A percentile compares a stretch with the other conserved stretches of the same genome.
Evolutionary conservation across 768 basidiomycete species (phyloP).

Genomic region (Phylloporus sp.): DNA sequence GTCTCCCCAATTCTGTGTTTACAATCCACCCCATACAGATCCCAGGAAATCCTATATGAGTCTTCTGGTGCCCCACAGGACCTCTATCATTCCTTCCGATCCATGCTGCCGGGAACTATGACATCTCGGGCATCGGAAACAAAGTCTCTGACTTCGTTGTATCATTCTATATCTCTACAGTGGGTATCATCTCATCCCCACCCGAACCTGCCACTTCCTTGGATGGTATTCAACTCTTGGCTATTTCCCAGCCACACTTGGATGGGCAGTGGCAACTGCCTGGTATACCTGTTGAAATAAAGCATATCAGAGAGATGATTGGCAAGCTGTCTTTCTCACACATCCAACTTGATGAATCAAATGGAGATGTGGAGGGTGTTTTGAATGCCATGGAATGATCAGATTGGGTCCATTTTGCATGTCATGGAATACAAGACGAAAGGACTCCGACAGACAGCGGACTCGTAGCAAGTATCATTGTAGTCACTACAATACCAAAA

Average conservation of each 20-base stretch:
- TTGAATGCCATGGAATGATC: background rate
- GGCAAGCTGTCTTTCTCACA: background rate
- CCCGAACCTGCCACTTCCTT: no score
- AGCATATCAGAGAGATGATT: background rate
- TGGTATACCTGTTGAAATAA: background rate
- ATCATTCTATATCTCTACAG: background rate
- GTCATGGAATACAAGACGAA: no score
- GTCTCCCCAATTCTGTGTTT: background rate
- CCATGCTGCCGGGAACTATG: background rate
- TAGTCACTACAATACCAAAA: no score
- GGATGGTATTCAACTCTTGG: background rate
- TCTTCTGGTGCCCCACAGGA: constrained; percentile 1
- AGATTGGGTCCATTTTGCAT: constrained; percentile 1
- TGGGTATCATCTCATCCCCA: no score
- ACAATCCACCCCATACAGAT: background rate
- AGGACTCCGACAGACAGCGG: no score
- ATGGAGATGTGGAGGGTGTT: background rate
- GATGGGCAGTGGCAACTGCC: no score
- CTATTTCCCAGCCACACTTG: background rate
- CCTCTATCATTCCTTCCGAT: constrained; percentile 1
- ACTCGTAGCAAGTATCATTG: no score
- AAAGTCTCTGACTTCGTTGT: background rate
- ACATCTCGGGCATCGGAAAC: background rate
- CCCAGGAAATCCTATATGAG: background rate
- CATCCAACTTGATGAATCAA: background rate